phyloP scores from a whole-genome alignment of 225 moss, liverwort and hornwort genomes.

The Bryum argenteum region DNA sequence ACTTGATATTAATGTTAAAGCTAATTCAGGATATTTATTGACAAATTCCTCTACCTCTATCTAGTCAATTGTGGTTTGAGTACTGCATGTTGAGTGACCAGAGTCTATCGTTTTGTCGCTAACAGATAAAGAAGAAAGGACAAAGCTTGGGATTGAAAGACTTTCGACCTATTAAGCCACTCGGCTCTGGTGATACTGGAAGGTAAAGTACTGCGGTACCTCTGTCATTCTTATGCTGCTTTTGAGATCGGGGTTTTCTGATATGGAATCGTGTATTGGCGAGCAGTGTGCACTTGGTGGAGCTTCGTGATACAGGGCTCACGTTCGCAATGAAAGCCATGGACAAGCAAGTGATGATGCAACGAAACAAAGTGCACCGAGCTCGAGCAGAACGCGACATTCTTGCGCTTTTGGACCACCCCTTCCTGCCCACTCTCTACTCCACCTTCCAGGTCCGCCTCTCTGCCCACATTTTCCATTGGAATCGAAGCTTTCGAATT shows the following conservation, averaged over 20 bases:
- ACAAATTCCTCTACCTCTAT: too few species aligned
- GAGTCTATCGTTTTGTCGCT: not conserved
- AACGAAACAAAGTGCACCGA: conserved; percentile 90
- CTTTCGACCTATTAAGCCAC: conserved; percentile 90
- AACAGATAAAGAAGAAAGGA: conserved; percentile 59
- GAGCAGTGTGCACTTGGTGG: conserved; percentile 89
- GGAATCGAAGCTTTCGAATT: not conserved
- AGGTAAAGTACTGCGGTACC: conserved; percentile 44
- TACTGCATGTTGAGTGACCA: too few species aligned
- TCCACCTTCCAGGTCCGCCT: conserved; percentile 72
- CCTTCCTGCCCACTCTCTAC: conserved; percentile 83
- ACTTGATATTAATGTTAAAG: too few species aligned
- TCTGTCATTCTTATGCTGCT: not conserved
- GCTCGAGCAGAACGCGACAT: conserved; percentile 93
- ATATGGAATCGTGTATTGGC: not conserved
- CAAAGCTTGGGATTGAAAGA: conserved; percentile 72
- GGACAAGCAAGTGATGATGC: conserved; percentile 92
- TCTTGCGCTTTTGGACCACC: conserved; percentile 82
- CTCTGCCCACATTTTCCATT: not conserved
- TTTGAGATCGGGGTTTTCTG: not conserved
- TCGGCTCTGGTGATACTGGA: conserved; percentile 96
- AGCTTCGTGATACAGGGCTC: conserved; percentile 71
- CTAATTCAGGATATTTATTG: too few species aligned
- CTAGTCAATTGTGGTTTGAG: too few species aligned
- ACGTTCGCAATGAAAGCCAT: conserved; percentile 96